Conservation (phyloP, 2,329 filamentous ascomycete species). For the Pseudogymnoascus sp. region DNA sequence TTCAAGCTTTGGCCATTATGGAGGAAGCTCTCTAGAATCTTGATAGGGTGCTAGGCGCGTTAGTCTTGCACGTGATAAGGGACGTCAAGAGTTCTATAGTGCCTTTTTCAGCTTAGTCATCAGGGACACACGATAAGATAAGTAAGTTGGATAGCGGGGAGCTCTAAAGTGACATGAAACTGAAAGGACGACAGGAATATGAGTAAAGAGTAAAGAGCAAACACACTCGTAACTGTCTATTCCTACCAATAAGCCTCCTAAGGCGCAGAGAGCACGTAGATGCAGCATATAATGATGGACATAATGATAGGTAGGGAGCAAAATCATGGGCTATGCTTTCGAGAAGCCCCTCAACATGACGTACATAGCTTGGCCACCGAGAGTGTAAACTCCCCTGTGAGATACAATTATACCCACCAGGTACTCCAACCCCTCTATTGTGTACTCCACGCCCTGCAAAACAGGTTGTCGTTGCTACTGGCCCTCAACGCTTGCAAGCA, state of each 20-base stretch:
- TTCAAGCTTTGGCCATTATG: too few relatives aligned
- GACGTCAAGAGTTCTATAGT: too few relatives aligned
- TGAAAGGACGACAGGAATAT: not conserved
- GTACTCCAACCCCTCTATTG: not conserved
- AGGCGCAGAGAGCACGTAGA: not conserved
- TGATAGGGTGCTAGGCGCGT: too few relatives aligned
- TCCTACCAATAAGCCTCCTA: not conserved
- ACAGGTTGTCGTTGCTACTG: not conserved
- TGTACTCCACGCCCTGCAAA: not conserved
- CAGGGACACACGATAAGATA: not conserved
- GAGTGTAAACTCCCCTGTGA: not conserved
- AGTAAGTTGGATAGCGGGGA: not conserved
- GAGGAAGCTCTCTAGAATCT: too few relatives aligned
- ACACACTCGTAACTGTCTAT: not conserved
- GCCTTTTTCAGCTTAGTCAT: not conserved
- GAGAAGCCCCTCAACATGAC: not conserved
- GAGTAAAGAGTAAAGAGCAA: not conserved
- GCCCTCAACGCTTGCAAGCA: not conserved
- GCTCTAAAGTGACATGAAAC: not conserved
- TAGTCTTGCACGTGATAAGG: too few relatives aligned
- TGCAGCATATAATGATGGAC: not conserved
- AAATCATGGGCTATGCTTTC: not conserved
- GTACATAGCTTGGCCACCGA: not conserved
- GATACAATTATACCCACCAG: not conserved
- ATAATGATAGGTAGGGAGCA: not conserved